These are phyloP conservation scores for Jackrogersella minutella DNA, from an alignment of 495 filamentous ascomycete species.

Conservation along the genomic window DNA sequence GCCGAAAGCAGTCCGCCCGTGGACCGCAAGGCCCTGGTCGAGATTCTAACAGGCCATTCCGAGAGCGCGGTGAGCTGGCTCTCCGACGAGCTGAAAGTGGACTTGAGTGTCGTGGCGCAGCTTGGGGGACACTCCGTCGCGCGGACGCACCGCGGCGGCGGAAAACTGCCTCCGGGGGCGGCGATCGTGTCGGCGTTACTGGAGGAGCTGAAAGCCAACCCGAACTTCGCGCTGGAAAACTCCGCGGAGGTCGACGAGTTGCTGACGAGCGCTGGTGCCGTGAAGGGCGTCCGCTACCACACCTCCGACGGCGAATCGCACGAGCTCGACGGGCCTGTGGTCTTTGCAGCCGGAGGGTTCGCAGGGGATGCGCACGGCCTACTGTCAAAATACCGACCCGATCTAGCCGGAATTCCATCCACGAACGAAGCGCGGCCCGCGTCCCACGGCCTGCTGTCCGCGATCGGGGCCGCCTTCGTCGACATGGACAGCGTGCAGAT, in stretches of 20 bases:
- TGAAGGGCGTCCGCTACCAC: conserved; percentile 50
- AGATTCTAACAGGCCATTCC: conserved; percentile 50
- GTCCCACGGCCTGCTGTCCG: conserved; percentile 55
- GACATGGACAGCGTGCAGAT: conserved; percentile 68
- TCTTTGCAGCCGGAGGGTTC: conserved; percentile 67
- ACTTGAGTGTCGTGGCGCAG: conserved; percentile 61
- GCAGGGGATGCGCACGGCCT: conserved; percentile 64
- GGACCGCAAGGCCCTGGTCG: conserved; percentile 54
- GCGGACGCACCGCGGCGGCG: conserved; percentile 63
- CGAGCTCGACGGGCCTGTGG: conserved; percentile 58
- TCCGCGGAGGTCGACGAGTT: conserved; percentile 57
- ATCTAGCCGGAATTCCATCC: conserved; percentile 63
- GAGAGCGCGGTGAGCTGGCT: conserved; percentile 61
- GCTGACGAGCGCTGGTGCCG: conserved; percentile 39
- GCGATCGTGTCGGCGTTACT: conserved; percentile 62
- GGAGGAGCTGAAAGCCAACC: conserved; percentile 50
- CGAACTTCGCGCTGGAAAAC: conserved; percentile 56
- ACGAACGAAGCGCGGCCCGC: conserved; percentile 65
- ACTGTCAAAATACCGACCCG: conserved; percentile 61
- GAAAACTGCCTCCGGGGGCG: conserved; percentile 60
- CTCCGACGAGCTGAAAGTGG: conserved; percentile 57
- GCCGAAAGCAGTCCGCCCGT: conserved; percentile 17
- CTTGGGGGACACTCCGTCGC: conserved; percentile 62
- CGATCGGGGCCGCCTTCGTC: conserved; percentile 58
- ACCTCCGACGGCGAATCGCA: conserved; percentile 23